Percentiles rank a stretch among this genome's conserved stretches.
phyloP scores from a whole-genome alignment of 73 alveolate genomes.

The Stentor roeselii region DNA sequence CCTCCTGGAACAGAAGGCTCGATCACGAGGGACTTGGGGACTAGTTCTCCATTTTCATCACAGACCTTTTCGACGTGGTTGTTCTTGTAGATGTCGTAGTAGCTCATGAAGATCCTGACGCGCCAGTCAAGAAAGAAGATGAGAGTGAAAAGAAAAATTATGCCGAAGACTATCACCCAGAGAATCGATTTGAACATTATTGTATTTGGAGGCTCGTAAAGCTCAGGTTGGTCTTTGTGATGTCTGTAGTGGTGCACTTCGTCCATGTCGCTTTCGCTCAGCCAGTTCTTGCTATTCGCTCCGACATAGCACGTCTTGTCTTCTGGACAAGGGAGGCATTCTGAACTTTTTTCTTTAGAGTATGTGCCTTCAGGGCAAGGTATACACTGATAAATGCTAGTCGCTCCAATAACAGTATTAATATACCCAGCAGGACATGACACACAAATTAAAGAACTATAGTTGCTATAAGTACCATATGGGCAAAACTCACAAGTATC shows the following conservation, averaged over 20 bases:
- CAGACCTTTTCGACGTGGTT: not conserved
- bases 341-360: not conserved
- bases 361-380: not conserved
- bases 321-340: not conserved
- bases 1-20: not conserved
- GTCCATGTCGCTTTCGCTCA: no score
- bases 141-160: not conserved
- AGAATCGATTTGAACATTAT: no score
- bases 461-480: not conserved
- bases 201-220: no score
- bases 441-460: not conserved
- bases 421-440: not conserved
- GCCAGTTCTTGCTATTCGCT: no score
- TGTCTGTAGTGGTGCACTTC: no score
- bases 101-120: not conserved
- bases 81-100: constrained; percentile 2
- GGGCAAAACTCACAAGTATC: not conserved
- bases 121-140: no score
- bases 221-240: no score
- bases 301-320: not conserved
- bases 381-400: not conserved
- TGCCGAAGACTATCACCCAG: not conserved
- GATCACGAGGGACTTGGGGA: not conserved
- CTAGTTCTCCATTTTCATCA: not conserved
- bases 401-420: not conserved